Base-by-base conservation (phyloP, 768 basidiomycete species). In the Naganishia friedmannii region DNA sequence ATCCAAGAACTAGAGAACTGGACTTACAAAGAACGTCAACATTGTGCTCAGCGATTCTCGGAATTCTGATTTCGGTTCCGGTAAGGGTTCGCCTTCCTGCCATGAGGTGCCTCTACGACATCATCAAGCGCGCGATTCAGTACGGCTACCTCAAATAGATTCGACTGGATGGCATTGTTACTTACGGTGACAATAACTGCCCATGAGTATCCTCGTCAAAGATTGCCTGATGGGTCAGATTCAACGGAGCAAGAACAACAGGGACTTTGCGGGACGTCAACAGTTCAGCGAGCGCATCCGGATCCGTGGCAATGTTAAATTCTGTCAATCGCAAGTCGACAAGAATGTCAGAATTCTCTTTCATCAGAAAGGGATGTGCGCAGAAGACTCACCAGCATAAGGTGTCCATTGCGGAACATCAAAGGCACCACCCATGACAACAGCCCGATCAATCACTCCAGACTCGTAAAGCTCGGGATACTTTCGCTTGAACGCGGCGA, bases 391-490 rank as follows among this genome's bases (percentile, higher is more conserved):
- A 67, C 66, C 66, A 21, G 65, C 70, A 46, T 51, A 70, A 10
- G 70, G 70, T 2, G 70, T 70, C 70, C 70, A 70, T 32, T 70
- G 70, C 17, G 70, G 70, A 42, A 70, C 56, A 29, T 29, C 65
- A 37, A 70, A 58, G 2, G 70, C 63, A 26, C 70, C 70, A 32
- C 70, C 70, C 70, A 70, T 70, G n/a, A 70, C 51, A 8, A 70
- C 54, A 23, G 53, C 63, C 39, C 31, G 28, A 34, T 70, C 70
- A 28, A 66, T 53, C 19, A 66, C 54, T 26, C 53, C 63, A 19
- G 23, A 15, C 17, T 70, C 70, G 23, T 66, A 70, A 0, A 70
- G 32, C 17, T 51, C 45, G 10, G 63, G 65, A 37, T 66, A 65
- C 53, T 32, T 37, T 17, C 29, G 39, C 26, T 65, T 65, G 37